Percentiles rank a stretch among this genome's conserved stretches.
These are phyloP conservation scores for Penicillium cosmopolitanum DNA, from an alignment of 495 filamentous ascomycete species.

Conservation along the genomic window DNA sequence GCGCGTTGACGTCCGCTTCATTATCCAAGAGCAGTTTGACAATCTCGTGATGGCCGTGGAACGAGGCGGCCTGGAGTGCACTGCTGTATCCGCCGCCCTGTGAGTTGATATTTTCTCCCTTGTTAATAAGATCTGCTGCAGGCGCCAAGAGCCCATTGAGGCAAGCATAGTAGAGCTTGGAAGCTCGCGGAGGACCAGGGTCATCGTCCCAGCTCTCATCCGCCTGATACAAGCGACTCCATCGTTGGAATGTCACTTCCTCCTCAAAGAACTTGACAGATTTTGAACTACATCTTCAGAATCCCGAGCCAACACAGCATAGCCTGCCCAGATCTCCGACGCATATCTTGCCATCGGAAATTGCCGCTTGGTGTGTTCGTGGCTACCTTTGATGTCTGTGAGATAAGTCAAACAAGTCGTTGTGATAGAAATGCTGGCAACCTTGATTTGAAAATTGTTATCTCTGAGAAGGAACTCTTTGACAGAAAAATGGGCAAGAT, in stretches of 20 bases:
- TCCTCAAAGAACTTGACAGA: conserved; percentile 19
- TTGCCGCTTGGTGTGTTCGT: conserved; percentile 9
- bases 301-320: conserved; percentile 23
- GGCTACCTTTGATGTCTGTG: conserved; percentile 21
- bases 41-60: background rate
- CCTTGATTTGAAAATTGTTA: conserved; percentile 14
- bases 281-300: conserved; percentile 13
- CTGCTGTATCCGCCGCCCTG: background rate
- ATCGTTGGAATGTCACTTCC: conserved; percentile 21
- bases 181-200: conserved; percentile 3
- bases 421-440: conserved; percentile 27
- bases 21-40: no score
- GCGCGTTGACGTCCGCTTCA: no score
- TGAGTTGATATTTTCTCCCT: conserved; percentile 22
- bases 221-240: conserved; percentile 14
- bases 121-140: conserved; percentile 17
- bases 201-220: conserved; percentile 1
- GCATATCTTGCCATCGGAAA: conserved; percentile 30
- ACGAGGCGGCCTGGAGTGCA: background rate
- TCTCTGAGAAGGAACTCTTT: conserved; percentile 31
- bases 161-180: conserved; percentile 24
- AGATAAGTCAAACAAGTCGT: conserved; percentile 33
- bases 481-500: conserved; percentile 36
- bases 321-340: conserved; percentile 15
- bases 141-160: conserved; percentile 10